A percentile compares a stretch with the other conserved stretches of the same genome.
phyloP scores from a whole-genome alignment of 768 basidiomycete genomes.

The Macrocybe gigantea region DNA sequence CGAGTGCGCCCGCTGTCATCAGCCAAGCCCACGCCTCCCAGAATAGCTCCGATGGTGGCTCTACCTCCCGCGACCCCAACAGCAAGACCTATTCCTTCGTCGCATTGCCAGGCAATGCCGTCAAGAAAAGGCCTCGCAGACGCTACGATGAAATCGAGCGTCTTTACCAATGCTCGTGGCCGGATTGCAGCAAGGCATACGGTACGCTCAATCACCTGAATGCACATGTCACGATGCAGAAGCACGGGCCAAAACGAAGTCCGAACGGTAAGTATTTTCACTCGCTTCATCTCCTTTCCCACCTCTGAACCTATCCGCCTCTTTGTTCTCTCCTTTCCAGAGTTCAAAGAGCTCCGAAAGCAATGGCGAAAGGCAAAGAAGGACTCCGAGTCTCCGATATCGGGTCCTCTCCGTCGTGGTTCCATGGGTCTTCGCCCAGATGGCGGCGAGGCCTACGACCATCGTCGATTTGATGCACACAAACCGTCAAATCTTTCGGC shows the following conservation, averaged over 20 bases:
- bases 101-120: conserved; percentile 70
- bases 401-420: conserved; percentile 24
- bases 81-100: conserved; percentile 81
- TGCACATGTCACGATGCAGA: conserved; percentile 98
- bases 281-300: conserved; percentile 4
- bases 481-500: conserved; percentile 13
- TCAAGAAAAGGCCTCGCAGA: conserved; percentile 79
- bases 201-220: conserved; percentile 97
- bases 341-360: conserved; percentile 97
- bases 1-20: conserved; percentile 28
- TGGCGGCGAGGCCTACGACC: conserved; percentile 21
- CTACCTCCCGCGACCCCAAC: conserved; percentile 30
- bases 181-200: conserved; percentile 75
- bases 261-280: conserved; percentile 66
- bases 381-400: conserved; percentile 38
- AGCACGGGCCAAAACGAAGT: conserved; percentile 85
- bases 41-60: conserved; percentile 11
- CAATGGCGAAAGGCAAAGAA: conserved; percentile 95
- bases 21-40: conserved; percentile 22
- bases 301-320: conserved; percentile 3
- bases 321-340: conserved; percentile 35
- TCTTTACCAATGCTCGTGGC: conserved; percentile 83
- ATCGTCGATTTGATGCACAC: conserved; percentile 22
- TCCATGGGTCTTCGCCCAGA: conserved; percentile 25
- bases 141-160: conserved; percentile 95